Evolutionary conservation across 2,329 filamentous ascomycete genomes (phyloP), one percentile per base, ranked within the genome.

Genomic region (Penicillium sp.): DNA sequence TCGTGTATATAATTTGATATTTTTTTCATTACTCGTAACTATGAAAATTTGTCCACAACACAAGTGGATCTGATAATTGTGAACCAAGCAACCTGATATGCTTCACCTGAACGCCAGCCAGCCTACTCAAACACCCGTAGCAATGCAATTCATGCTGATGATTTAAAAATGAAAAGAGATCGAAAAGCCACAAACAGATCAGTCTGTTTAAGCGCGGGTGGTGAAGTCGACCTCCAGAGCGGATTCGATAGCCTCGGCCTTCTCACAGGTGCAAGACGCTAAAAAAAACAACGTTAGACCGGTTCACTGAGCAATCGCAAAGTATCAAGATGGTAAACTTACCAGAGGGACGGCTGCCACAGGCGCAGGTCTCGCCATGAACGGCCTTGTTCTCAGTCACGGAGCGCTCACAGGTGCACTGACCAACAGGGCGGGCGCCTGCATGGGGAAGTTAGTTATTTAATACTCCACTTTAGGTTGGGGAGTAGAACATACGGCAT

Each of bases 221-320:
- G 92, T 97, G 72, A 96, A 97, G 76, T 97, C 93, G 50, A 84
- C 90, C 85, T 97, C 93, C 65, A 75, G 47, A 64, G 89, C 85
- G 57, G 82, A 81, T 39, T 84, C 84, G 53, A 85, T 83, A 64
- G 84, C 83, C 49, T 83, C 73, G 19, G 85, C 85, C 74, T 91
- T 93, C 76, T 92, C 88, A 73, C 92, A 96, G n/a, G 89, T 95
- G 78, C 91, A 95, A 25, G 83, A 86, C 71, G 80, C 86, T 88
- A 58, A 16, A 47, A 19, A 19, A 19, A 19, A 5, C 4, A 29
- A 42, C 31, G 35, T 50, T 50, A 50, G 48, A n/a, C 19, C 10
- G 1, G 21, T 50, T 37, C 48, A 50, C 21, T 21, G 11, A 35
- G 29, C 9, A 21, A 23, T 23, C 13, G 19, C 13, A 9, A 31